These are phyloP conservation scores for Nelumbo lutea DNA, from an alignment of 164 flowering plant genomes.

Conservation along the genomic window DNA sequence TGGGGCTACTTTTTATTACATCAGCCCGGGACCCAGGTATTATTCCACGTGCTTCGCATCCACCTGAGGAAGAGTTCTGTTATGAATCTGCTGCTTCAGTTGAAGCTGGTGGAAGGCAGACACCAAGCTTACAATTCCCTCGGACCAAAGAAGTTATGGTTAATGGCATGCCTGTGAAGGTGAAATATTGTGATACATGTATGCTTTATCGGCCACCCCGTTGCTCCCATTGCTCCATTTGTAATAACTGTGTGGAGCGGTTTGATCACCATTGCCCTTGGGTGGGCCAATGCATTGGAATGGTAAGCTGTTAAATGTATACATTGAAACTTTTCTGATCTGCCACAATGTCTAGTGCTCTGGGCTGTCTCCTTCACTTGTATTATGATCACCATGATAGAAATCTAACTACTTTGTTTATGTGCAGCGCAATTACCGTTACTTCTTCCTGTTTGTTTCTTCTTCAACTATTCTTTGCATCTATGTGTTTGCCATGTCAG, in stretches of 20 bases:
- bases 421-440: constrained; percentile 95
- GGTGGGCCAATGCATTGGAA: constrained; percentile 97
- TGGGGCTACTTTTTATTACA: constrained; percentile 67
- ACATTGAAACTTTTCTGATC: not conserved
- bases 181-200: constrained; percentile 92
- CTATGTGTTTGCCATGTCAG: constrained; percentile 84
- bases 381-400: not conserved
- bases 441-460: constrained; percentile 83
- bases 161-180: constrained; percentile 66
- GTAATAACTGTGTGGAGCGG: constrained; percentile 91
- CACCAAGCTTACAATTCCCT: constrained; percentile 70
- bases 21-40: constrained; percentile 88
- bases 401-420: constrained; percentile 9
- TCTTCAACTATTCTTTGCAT: constrained; percentile 89
- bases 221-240: constrained; percentile 91
- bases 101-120: constrained; percentile 67
- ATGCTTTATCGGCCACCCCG: constrained; percentile 97
- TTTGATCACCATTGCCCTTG: constrained; percentile 99
- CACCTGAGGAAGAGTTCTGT: constrained; percentile 81
- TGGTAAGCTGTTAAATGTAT: constrained; percentile 43
- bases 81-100: constrained; percentile 50
- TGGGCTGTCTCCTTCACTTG: not conserved
- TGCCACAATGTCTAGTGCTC: not conserved
- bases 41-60: constrained; percentile 79
- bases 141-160: constrained; percentile 77